Evolutionary conservation across 352 stramenopile species (phyloP).

Genomic region (Phytophthora foliorum): DNA sequence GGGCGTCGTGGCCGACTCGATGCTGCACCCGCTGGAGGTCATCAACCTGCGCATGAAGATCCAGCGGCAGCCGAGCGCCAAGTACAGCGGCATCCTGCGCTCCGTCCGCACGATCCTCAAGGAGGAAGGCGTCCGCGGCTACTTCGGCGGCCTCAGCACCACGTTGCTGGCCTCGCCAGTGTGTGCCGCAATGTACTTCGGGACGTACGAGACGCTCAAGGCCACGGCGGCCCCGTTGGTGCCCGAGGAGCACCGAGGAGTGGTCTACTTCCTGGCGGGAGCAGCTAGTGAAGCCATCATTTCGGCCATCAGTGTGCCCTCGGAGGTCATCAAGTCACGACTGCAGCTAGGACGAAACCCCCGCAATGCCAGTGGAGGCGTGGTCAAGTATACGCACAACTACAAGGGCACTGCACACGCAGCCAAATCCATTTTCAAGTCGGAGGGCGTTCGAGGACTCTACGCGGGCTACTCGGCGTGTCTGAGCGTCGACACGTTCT

Average conservation of each 20-base stretch:
- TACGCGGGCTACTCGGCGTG: slow-evolving; percentile 83
- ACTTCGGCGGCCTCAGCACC: slow-evolving; percentile 78
- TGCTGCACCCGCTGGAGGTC: slow-evolving; percentile 83
- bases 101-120: slow-evolving; percentile 71
- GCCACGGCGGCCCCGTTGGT: slow-evolving; percentile 49
- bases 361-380: slow-evolving; percentile 68
- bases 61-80: slow-evolving; percentile 55
- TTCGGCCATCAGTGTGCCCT: slow-evolving; percentile 76
- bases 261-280: slow-evolving; percentile 80
- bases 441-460: slow-evolving; percentile 70
- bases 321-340: slow-evolving; percentile 85
- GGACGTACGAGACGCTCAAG: slow-evolving; percentile 85
- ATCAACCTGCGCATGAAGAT: slow-evolving; percentile 91
- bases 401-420: slow-evolving; percentile 75
- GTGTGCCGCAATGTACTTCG: slow-evolving; percentile 81
- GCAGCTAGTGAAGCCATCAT: slow-evolving; percentile 75
- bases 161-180: slow-evolving; percentile 79
- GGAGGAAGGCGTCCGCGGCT: slow-evolving; percentile 79
- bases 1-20: slow-evolving; percentile 77
- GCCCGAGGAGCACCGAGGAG: slow-evolving; percentile 52
- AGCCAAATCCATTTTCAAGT: slow-evolving; percentile 64
- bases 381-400: slow-evolving; percentile 77
- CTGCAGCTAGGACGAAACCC: slow-evolving; percentile 84
- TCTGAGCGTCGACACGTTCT: slow-evolving; percentile 84
- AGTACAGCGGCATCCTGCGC: slow-evolving; percentile 75